Evolutionary conservation across 768 basidiomycete species (phyloP), one percentile per base, ranked within the genome.

Genomic region (Tylopilus felleus): DNA sequence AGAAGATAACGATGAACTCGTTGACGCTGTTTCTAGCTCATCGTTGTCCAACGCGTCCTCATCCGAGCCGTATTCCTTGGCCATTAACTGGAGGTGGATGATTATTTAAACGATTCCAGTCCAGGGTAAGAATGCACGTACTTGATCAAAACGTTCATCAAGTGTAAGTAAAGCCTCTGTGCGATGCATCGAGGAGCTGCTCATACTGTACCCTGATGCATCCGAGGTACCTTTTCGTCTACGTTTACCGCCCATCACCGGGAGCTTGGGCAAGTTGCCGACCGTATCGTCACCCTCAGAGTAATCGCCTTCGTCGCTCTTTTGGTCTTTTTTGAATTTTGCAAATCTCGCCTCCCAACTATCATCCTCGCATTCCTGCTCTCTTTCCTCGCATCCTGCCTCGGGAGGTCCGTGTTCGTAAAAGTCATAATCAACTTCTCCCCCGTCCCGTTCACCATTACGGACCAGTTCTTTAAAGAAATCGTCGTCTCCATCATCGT

Each of bases 121-220:
- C 17, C 49, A 43, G 41, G 36, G 41, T 14, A 12, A 35, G n/a
- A n/a, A 50, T 38, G 23, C 19, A 64, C 79, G 57, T 60, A 93
- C 97, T 79, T 93, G 85, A 63, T 98, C 95, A 66, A 98, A 99
- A 12, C 86, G 81, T 65, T 98, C 93, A 65, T 99, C 97, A 40
- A 99, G 76, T 2, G 85, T 88, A 48, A 90, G 83, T 27, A 98
- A 72, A 1, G 92, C 86, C 61, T 93, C 88, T 59, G 91, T 98
- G 42, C 97, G 83, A 73, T 83, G 90, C 90, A 98, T 93, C 14
- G 93, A 93, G 4, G 93, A 93, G 63, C 92, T 94, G 69, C 90
- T 96, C 94, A 99, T 98, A 67, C 89, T 92, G 77, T 96, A 96
- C 13, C 92, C 94, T 21, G 91, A 93, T 9, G 91, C 93, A 58